phyloP scores from a whole-genome alignment of 805 yeast species.

The Saccharomycopsis olivae region DNA sequence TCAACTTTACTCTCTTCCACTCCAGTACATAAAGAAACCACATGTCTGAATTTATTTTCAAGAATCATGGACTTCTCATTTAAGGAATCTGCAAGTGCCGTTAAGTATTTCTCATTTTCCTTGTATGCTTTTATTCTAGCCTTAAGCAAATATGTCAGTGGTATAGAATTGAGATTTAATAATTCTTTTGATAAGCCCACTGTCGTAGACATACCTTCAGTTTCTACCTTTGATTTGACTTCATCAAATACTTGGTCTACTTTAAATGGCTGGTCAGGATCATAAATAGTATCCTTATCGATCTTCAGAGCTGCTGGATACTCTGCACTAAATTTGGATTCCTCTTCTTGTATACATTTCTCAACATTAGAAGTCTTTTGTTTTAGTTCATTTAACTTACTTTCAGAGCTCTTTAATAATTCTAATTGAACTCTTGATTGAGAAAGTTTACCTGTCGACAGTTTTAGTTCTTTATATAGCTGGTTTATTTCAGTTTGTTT shows the following conservation, averaged over 20 bases:
- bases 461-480: constrained; percentile 46
- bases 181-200: not conserved
- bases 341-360: constrained; percentile 56
- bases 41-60: constrained; percentile 75
- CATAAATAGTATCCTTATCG: constrained; percentile 34
- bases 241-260: constrained; percentile 49
- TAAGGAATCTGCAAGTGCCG: constrained; percentile 41
- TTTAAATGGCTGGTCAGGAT: constrained; percentile 88
- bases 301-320: constrained; percentile 30
- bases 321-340: constrained; percentile 38
- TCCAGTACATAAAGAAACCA: constrained; percentile 83
- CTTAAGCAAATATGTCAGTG: constrained; percentile 37
- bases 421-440: constrained; percentile 40
- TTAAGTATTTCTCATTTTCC: constrained; percentile 51
- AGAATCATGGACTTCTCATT: constrained; percentile 43
- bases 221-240: constrained; percentile 32
- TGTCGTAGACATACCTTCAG: constrained; percentile 5
- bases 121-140: constrained; percentile 79
- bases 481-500: constrained; percentile 43
- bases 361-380: constrained; percentile 48
- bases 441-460: constrained; percentile 42
- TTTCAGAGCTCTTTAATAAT: constrained; percentile 36
- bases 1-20: constrained; percentile 76
- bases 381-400: constrained; percentile 36
- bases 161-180: constrained; percentile 16